Evolutionary conservation across 2,329 filamentous ascomycete species (phyloP).

Genomic region (Laburnicola sp.): DNA sequence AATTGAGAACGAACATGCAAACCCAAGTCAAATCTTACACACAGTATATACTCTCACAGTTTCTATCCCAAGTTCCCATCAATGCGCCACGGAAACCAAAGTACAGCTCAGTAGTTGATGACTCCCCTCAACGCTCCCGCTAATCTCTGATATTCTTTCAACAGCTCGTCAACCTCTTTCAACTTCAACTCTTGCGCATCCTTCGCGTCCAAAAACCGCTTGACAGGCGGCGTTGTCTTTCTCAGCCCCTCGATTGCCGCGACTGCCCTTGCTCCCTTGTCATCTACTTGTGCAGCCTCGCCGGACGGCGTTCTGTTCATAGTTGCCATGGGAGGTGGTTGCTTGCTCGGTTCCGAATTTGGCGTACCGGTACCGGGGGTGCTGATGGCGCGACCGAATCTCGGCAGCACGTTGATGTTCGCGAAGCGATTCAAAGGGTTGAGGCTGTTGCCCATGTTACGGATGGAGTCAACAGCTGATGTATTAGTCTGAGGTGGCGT

Average conservation of each 20-base stretch:
- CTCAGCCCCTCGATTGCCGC: slow-evolving; percentile 50
- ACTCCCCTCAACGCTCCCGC: slow-evolving; percentile 50
- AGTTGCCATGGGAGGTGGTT: slow-evolving; percentile 27
- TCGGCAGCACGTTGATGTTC: slow-evolving; percentile 72
- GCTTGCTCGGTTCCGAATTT: slow-evolving; percentile 38
- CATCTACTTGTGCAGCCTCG: slow-evolving; percentile 28
- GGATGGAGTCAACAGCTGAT: slow-evolving; percentile 77
- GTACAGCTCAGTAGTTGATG: slow-evolving; percentile 36
- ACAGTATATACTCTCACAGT: background rate
- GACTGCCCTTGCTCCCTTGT: slow-evolving; percentile 46
- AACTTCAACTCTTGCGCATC: slow-evolving; percentile 52
- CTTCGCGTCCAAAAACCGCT: slow-evolving; percentile 52
- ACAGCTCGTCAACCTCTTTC: slow-evolving; percentile 53
- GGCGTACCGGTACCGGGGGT: slow-evolving; percentile 48
- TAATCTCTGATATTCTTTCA: slow-evolving; percentile 50
- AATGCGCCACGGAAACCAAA: background rate
- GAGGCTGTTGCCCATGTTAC: slow-evolving; percentile 75
- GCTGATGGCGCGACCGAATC: slow-evolving; percentile 66
- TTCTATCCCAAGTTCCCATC: background rate
- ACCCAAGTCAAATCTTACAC: background rate
- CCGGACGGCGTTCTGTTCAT: slow-evolving; percentile 22
- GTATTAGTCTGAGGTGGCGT: slow-evolving; percentile 41
- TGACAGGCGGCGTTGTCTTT: slow-evolving; percentile 52
- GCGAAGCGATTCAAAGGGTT: slow-evolving; percentile 82
- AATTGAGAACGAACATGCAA: too few relatives aligned